Evolutionary conservation across 148 eudicot species (phyloP), one percentile per base, ranked within the genome.

Genomic region (Agrostemma githago): DNA sequence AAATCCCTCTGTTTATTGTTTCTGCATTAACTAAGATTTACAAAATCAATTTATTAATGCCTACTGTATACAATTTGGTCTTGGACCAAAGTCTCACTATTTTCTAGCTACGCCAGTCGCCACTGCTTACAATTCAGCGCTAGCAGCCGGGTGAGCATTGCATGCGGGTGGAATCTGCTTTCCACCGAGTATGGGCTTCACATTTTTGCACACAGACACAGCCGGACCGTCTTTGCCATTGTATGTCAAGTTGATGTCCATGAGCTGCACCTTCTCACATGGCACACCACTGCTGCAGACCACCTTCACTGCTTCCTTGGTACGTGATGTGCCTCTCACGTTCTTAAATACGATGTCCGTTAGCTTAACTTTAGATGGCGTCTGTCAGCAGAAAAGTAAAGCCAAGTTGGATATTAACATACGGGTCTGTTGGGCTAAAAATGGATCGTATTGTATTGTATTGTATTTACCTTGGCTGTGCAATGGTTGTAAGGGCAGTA

Each of bases 401-500:
- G 56, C 9, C 11, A 26, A 26, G 34, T 26, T 1, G 34, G 34
- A 26, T 26, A 26, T 26, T 26, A 26, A 26, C 34, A 26, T 26
- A 26, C 34, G 34, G 34, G 34, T 26, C 34, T 26, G 34, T 26
- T 26, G 34, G 34, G 34, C 34, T 26, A 26, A 26, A 26, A 26
- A 26, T 26, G 34, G 34, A 26, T 26, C 34, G 34, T 26, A 26
- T 26, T 26, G 34, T 26, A 26, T 26, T 26, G 34, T 26, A 26
- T 26, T 26, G 34, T 26, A 26, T 26, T 60, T 74, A 82, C 81
- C 81, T 71, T 75, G 60, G 34, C 61, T 61, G 60, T 63, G 83
- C 93, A 91, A 4, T 71, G 87, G 42, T 78, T 71, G 34, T 58
- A 77, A 1, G 93, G 92, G 79, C 97, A 89, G 40, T 89, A 91